These are phyloP conservation scores for Podospora pseudopauciseta DNA, from an alignment of 495 filamentous ascomycete species.

Conservation along the genomic window DNA sequence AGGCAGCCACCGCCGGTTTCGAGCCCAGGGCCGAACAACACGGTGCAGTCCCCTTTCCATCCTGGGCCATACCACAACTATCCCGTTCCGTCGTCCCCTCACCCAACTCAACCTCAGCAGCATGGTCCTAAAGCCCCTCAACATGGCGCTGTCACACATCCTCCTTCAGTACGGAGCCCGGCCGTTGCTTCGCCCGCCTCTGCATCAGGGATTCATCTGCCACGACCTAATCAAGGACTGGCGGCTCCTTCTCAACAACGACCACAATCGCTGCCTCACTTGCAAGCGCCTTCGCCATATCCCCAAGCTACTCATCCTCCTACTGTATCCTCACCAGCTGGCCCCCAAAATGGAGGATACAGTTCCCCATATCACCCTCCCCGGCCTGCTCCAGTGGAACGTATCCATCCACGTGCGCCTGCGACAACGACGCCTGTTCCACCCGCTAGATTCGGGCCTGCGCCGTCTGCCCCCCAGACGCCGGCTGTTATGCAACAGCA, in stretches of 20 bases:
- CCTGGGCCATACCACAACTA: constrained; percentile 22
- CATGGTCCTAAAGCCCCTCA: constrained; percentile 5
- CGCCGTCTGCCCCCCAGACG: constrained; percentile 22
- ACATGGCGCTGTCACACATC: constrained; percentile 16
- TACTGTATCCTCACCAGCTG: constrained; percentile 9
- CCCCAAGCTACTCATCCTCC: constrained; percentile 18
- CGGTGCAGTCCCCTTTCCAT: constrained; percentile 16
- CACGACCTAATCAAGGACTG: constrained; percentile 19
- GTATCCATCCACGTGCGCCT: constrained; percentile 19
- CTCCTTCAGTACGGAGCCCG: constrained; percentile 12
- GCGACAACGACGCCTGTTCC: constrained; percentile 20
- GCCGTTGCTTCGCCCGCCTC: constrained; percentile 25
- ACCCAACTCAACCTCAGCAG: constrained; percentile 17
- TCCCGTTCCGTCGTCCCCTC: constrained; percentile 8
- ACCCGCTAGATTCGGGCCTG: constrained; percentile 21
- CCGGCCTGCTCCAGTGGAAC: constrained; percentile 28
- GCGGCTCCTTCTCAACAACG: constrained; percentile 28
- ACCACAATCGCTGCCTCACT: constrained; percentile 10
- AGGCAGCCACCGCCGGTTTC: constrained; percentile 14
- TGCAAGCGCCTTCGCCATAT: constrained; percentile 31
- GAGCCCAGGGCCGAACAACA: constrained; percentile 6
- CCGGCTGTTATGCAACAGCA: constrained; percentile 14
- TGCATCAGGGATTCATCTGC: constrained; percentile 22
- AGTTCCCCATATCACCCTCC: constrained; percentile 44
- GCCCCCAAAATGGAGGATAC: constrained; percentile 30